These are phyloP conservation scores for Uronychia setigera DNA, from an alignment of 73 alveolate species.

Conservation along the genomic window DNA sequence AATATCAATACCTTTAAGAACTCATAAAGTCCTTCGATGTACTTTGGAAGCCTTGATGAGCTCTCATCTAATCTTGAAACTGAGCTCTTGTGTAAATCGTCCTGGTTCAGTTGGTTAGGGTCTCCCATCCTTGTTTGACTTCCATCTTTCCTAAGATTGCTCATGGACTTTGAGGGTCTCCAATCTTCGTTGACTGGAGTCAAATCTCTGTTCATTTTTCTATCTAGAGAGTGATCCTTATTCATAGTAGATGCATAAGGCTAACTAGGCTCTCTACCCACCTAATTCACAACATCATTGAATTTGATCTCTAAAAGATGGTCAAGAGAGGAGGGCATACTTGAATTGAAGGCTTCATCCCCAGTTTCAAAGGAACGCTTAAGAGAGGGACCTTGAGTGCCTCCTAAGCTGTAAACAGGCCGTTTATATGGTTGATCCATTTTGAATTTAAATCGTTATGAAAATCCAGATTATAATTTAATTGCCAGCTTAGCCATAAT, in stretches of 20 bases:
- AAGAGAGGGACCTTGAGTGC: background rate
- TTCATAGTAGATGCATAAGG: background rate
- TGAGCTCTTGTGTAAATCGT: background rate
- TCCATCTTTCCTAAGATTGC: background rate
- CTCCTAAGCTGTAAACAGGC: background rate
- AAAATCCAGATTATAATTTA: background rate
- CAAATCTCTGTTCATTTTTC: background rate
- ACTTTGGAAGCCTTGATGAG: conserved; percentile 2
- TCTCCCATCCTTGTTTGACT: background rate
- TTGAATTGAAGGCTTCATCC: background rate
- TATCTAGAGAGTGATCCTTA: background rate
- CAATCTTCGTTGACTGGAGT: background rate
- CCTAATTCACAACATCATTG: background rate
- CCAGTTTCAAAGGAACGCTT: background rate
- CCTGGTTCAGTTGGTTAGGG: background rate
- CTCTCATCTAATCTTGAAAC: conserved; percentile 20
- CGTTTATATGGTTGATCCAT: background rate
- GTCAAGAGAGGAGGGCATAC: background rate
- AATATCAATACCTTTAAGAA: background rate
- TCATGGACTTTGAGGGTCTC: background rate
- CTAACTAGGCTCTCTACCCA: background rate
- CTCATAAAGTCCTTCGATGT: conserved; percentile 9
- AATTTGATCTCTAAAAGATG: background rate
- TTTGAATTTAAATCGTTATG: background rate
- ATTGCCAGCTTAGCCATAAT: background rate